A percentile compares a stretch with the other conserved stretches of the same genome.
phyloP scores from a whole-genome alignment of 2,329 filamentous ascomycete species.

The Aschersonia sp. region DNA sequence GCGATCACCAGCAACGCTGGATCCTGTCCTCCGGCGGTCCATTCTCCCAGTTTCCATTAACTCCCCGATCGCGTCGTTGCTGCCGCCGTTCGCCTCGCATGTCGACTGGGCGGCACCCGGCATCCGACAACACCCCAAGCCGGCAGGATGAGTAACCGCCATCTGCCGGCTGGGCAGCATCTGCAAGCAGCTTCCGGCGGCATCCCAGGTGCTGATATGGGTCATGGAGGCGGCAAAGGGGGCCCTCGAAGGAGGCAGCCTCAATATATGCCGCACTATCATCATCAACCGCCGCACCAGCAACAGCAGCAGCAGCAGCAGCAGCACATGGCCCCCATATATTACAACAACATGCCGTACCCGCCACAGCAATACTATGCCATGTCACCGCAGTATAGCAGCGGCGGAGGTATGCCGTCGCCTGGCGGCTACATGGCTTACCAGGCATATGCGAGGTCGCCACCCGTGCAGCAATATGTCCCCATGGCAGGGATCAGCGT shows the following conservation, averaged over 20 bases:
- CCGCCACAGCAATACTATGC: conserved; percentile 30
- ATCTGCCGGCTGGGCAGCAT: conserved; percentile 64
- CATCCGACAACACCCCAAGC: conserved; percentile 33
- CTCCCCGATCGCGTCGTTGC: too few species aligned
- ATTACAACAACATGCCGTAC: conserved; percentile 37
- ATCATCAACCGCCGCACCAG: conserved; percentile 18
- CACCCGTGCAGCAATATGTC: conserved; percentile 39
- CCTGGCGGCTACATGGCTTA: conserved; percentile 31
- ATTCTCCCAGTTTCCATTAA: too few species aligned
- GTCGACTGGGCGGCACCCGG: conserved; percentile 18
- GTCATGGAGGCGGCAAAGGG: conserved; percentile 16
- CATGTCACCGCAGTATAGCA: conserved; percentile 46
- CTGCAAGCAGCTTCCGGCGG: conserved; percentile 30
- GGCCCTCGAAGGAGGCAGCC: conserved; percentile 22
- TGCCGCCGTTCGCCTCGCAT: background rate
- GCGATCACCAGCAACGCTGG: too few species aligned
- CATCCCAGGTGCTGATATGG: conserved; percentile 20
- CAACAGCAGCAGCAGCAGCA: conserved; percentile 18
- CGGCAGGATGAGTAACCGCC: conserved; percentile 65
- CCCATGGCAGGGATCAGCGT: conserved; percentile 33
- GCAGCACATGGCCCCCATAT: conserved; percentile 27
- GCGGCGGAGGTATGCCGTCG: conserved; percentile 25
- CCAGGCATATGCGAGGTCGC: conserved; percentile 32
- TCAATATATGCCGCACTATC: conserved; percentile 23
- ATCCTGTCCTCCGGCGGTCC: too few species aligned